These are phyloP conservation scores for Gentiana macrophylla DNA, from an alignment of 257 asterid species.

Conservation along the genomic window DNA sequence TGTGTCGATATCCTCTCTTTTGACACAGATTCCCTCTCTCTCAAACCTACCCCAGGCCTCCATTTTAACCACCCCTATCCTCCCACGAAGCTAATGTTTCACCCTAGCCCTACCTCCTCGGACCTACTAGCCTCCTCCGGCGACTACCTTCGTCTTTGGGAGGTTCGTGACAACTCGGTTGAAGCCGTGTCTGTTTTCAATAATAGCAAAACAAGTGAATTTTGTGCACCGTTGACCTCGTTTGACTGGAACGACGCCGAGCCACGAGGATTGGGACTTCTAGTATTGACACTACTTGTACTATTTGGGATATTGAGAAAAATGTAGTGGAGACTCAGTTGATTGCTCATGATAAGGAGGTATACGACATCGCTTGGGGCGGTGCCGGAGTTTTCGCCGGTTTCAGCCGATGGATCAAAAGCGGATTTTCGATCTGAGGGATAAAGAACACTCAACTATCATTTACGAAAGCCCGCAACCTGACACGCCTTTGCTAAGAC, in stretches of 20 bases:
- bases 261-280: slow-evolving; percentile 76
- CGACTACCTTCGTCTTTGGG: slow-evolving; percentile 88
- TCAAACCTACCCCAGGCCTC: slow-evolving; percentile 42
- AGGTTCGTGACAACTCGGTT: slow-evolving; percentile 41
- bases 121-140: slow-evolving; percentile 80
- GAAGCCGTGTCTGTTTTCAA: slow-evolving; percentile 39
- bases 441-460: slow-evolving; percentile 87
- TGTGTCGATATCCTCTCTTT: slow-evolving; percentile 70
- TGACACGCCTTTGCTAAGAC: slow-evolving; percentile 64
- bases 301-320: slow-evolving; percentile 81
- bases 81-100: slow-evolving; percentile 73
- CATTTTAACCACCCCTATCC: slow-evolving; percentile 85
- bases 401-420: slow-evolving; percentile 90
- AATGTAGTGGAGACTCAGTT: slow-evolving; percentile 75
- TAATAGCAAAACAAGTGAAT: slow-evolving; percentile 65
- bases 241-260: slow-evolving; percentile 92
- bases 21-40: slow-evolving; percentile 45
- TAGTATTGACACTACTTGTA: slow-evolving; percentile 81
- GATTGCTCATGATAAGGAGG: slow-evolving; percentile 90
- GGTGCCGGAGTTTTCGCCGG: slow-evolving; percentile 87
- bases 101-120: slow-evolving; percentile 43
- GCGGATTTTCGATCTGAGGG: slow-evolving; percentile 76
- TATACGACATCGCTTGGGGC: slow-evolving; percentile 94
- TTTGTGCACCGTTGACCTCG: slow-evolving; percentile 75
- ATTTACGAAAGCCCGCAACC: slow-evolving; percentile 78